These are phyloP conservation scores for Diaporthe ampelina DNA, from an alignment of 2,329 filamentous ascomycete species.

Conservation along the genomic window DNA sequence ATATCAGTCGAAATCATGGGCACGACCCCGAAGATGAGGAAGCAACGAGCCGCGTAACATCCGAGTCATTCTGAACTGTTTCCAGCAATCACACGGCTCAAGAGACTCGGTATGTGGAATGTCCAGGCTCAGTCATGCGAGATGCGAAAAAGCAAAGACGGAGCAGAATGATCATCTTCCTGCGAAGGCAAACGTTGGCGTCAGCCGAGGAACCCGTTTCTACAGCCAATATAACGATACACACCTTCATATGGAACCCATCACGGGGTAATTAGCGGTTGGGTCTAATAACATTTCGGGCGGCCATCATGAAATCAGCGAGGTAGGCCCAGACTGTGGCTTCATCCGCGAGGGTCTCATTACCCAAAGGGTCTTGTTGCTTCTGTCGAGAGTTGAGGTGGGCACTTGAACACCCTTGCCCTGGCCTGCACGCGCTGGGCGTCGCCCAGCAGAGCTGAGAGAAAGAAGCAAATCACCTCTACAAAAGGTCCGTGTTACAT, in stretches of 20 bases:
- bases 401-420: not conserved
- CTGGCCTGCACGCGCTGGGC: not conserved
- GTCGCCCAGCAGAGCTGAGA: constrained; percentile 2
- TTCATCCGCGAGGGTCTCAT: not conserved
- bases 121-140: not conserved
- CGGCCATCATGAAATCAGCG: not conserved
- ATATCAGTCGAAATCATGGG: not conserved
- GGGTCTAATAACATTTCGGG: not conserved
- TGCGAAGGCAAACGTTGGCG: not conserved
- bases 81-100: not conserved
- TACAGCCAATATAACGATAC: not conserved
- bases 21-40: not conserved
- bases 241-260: not conserved
- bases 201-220: not conserved
- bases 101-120: not conserved
- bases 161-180: not conserved
- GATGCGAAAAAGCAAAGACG: not conserved
- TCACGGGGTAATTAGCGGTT: not conserved
- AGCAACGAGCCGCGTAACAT: constrained; percentile 14
- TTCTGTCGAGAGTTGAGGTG: not conserved
- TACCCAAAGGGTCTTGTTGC: not conserved
- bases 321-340: not conserved
- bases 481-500: too few relatives aligned
- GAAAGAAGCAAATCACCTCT: constrained; percentile 1
- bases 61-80: not conserved